Base-by-base conservation (phyloP, 768 basidiomycete genomes). In the Xerocomellus dryophilus region DNA sequence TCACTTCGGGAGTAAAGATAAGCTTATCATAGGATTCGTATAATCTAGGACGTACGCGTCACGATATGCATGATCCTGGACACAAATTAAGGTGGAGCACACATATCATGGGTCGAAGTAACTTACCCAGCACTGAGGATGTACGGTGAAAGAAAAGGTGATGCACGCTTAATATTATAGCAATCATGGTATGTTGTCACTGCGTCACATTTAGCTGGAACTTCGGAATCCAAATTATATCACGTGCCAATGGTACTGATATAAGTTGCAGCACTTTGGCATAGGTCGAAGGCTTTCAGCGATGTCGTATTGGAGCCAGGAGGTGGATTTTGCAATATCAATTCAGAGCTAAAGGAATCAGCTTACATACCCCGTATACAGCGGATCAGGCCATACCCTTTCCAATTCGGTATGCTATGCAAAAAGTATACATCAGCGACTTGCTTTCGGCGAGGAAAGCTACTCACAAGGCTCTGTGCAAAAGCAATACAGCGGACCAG, bases 381-480 rank as follows among this genome's bases (percentile, higher is more conserved):
- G 9, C 35, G 39, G 15, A 48, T 36, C 23, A 18, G 17, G 14
- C 27, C 62, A 2, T 69, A 87, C 88, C 81, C 78, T 61, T 80
- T 82, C 81, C 81, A 84, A 61, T 86, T 85, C 3, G 88, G 87
- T 66, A 90, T 83, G 61, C 88, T 89, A 53, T 31, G 54, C 8
- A 9, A 44, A 57, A 42, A 35, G 39, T 18, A 54, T 48, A 57
- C 32, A 43, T 63, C 18, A 65, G 47, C 14, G 54, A 46, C 14
- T 49, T 34, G 32, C 41, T 43, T 43, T 42, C 7, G n/a, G 51
- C 23, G 10, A 57, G 35, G 35, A 54, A 27, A 45, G 40, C 17
- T 15, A 78, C 89, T 77, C 68, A 90, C 89, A 90, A 92, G 15
- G 86, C 88, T 47, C 90, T 79, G 67, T 91, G 81, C 36, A 91